Percentiles rank a stretch among this genome's conserved stretches.
phyloP scores from a whole-genome alignment of 257 asterid species.

The Prunella vulgaris region DNA sequence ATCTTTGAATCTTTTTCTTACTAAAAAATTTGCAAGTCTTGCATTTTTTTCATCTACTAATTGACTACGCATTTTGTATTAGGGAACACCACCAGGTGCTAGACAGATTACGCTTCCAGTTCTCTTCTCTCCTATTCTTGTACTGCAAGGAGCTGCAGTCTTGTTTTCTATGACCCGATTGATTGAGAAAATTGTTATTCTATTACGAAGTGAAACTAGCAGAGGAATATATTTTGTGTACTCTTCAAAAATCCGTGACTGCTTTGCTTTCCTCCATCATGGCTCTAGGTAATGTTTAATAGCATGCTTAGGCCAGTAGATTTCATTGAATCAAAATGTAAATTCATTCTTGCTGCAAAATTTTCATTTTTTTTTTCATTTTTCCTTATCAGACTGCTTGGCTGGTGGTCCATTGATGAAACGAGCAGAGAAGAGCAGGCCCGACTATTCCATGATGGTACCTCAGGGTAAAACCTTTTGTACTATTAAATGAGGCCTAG shows the following conservation, averaged over 20 bases:
- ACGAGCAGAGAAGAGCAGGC: slow-evolving; percentile 95
- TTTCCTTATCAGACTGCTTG: slow-evolving; percentile 64
- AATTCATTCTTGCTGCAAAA: background rate
- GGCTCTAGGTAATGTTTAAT: slow-evolving; percentile 73
- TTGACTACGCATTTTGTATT: slow-evolving; percentile 23
- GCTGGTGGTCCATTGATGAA: slow-evolving; percentile 99
- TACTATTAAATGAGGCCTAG: background rate
- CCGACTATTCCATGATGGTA: slow-evolving; percentile 60
- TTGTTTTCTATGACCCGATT: slow-evolving; percentile 61
- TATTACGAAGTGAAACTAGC: slow-evolving; percentile 63
- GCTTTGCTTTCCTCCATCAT: slow-evolving; percentile 78
- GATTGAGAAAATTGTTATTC: slow-evolving; percentile 61
- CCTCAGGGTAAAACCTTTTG: slow-evolving; percentile 57
- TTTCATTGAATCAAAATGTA: slow-evolving; percentile 6
- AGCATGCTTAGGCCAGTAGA: background rate
- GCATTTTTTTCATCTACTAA: slow-evolving; percentile 23
- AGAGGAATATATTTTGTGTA: slow-evolving; percentile 54
- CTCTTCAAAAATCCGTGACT: slow-evolving; percentile 66
- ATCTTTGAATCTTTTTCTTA: no score
- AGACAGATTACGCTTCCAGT: slow-evolving; percentile 66
- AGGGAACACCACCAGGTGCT: slow-evolving; percentile 86
- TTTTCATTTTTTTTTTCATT: slow-evolving; percentile 1
- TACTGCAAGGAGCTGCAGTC: slow-evolving; percentile 81
- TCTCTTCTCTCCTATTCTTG: slow-evolving; percentile 81
- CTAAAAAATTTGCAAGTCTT: background rate